These are phyloP conservation scores for Cyphellophora attinorum DNA, from an alignment of 2,329 filamentous ascomycete species.

Conservation along the genomic window DNA sequence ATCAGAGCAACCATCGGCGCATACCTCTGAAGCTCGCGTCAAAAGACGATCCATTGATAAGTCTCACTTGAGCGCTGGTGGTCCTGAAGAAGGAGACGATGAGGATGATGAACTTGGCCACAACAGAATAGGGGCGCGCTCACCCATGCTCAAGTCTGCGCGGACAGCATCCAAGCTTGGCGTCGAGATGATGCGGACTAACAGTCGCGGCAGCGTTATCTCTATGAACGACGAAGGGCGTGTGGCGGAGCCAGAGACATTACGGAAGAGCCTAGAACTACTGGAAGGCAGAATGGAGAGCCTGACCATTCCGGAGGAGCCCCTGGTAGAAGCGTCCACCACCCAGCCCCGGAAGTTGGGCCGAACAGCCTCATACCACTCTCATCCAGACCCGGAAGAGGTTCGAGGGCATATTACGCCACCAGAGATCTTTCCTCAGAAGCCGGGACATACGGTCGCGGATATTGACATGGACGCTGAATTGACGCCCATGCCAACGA, in stretches of 20 bases:
- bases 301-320: constrained; percentile 19
- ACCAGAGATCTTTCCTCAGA: constrained; percentile 39
- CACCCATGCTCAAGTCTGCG: constrained; percentile 39
- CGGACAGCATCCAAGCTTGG: constrained; percentile 79
- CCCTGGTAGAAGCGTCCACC: constrained; percentile 4
- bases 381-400: constrained; percentile 19
- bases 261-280: constrained; percentile 20
- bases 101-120: constrained; percentile 83
- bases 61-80: constrained; percentile 41
- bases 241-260: constrained; percentile 21
- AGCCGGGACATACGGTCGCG: constrained; percentile 30
- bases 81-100: constrained; percentile 82
- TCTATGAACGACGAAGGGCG: constrained; percentile 32
- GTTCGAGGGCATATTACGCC: constrained; percentile 35
- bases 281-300: constrained; percentile 23
- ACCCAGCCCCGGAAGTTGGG: constrained; percentile 16
- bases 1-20: no score
- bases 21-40: constrained; percentile 60
- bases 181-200: constrained; percentile 96
- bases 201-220: constrained; percentile 75
- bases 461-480: constrained; percentile 29
- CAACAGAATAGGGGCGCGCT: constrained; percentile 40
- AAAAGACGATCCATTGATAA: constrained; percentile 70
- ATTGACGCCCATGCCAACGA: constrained; percentile 14
- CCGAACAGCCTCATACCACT: constrained; percentile 19